These are phyloP conservation scores for Aspergillus transmontanensis DNA, from an alignment of 2,329 filamentous ascomycete genomes.

Conservation along the genomic window DNA sequence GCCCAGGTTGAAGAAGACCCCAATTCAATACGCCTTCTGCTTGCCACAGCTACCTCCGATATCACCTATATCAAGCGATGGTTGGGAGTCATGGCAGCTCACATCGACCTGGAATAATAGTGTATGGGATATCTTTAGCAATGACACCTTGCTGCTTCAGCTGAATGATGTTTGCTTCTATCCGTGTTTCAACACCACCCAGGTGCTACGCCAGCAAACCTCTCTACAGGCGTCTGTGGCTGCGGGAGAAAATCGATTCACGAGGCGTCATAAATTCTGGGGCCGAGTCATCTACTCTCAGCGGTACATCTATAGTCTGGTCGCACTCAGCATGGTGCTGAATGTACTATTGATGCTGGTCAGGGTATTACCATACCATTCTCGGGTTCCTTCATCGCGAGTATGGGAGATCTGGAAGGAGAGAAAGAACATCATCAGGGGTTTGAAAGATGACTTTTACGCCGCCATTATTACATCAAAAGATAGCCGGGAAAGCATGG, in stretches of 20 bases:
- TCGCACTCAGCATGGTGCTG: constrained; percentile 27
- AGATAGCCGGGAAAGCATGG: neutral
- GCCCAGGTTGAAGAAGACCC: constrained; percentile 16
- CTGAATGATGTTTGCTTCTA: constrained; percentile 34
- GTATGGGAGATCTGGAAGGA: constrained; percentile 28
- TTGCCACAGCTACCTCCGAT: constrained; percentile 28
- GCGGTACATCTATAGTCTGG: constrained; percentile 33
- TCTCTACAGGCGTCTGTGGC: constrained; percentile 21
- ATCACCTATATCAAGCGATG: constrained; percentile 25
- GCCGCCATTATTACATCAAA: neutral
- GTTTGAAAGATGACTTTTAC: constrained; percentile 21
- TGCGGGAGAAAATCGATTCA: constrained; percentile 6
- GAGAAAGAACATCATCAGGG: constrained; percentile 21
- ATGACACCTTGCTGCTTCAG: constrained; percentile 20
- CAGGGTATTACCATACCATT: constrained; percentile 26
- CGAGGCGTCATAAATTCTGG: constrained; percentile 18
- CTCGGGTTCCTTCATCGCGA: constrained; percentile 28
- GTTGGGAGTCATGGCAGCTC: constrained; percentile 29
- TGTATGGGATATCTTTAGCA: constrained; percentile 32
- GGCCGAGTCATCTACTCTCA: constrained; percentile 23
- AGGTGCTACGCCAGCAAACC: constrained; percentile 27
- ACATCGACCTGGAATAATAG: constrained; percentile 33
- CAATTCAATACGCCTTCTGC: constrained; percentile 36
- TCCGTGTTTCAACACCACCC: constrained; percentile 35
- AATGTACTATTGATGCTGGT: constrained; percentile 28